phyloP scores from a whole-genome alignment of 306 rosid species.

The Cicer cuneatum region DNA sequence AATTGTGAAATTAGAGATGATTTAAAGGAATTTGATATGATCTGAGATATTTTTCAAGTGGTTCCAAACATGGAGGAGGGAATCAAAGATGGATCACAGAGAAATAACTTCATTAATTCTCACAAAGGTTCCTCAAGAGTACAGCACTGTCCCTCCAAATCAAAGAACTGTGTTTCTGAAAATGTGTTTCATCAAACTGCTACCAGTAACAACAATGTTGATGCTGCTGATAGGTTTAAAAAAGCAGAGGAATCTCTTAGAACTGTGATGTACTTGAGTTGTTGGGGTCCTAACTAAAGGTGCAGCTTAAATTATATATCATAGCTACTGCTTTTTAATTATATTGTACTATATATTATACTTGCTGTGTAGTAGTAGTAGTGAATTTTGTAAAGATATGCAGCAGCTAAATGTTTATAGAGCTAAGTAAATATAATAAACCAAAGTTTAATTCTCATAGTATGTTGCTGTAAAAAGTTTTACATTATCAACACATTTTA shows the following conservation, averaged over 20 bases:
- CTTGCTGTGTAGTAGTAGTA: neutral
- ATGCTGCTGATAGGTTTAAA: slow-evolving; percentile 47
- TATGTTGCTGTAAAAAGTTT: no score
- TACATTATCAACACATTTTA: no score
- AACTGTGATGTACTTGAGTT: slow-evolving; percentile 72
- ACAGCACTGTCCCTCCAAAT: slow-evolving; percentile 11
- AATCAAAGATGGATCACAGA: slow-evolving; percentile 36
- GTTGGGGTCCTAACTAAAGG: slow-evolving; percentile 53
- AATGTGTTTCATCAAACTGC: slow-evolving; percentile 41
- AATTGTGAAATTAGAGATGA: neutral
- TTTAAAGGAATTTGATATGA: neutral
- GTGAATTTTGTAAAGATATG: slow-evolving; percentile 26
- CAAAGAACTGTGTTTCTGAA: neutral
- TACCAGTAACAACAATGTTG: neutral
- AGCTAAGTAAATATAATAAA: slow-evolving; percentile 31
- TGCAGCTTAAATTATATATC: neutral
- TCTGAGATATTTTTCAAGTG: slow-evolving; percentile 3
- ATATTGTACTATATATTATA: neutral
- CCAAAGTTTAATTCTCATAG: no score
- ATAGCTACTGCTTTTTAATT: neutral
- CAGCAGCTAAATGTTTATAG: slow-evolving; percentile 24
- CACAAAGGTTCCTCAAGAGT: slow-evolving; percentile 23
- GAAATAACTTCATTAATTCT: slow-evolving; percentile 33
- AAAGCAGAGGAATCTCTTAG: slow-evolving; percentile 69
- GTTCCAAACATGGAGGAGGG: slow-evolving; percentile 42